Evolutionary conservation across 441 rosid species (phyloP).

Genomic region (Adansonia rubrostipa): DNA sequence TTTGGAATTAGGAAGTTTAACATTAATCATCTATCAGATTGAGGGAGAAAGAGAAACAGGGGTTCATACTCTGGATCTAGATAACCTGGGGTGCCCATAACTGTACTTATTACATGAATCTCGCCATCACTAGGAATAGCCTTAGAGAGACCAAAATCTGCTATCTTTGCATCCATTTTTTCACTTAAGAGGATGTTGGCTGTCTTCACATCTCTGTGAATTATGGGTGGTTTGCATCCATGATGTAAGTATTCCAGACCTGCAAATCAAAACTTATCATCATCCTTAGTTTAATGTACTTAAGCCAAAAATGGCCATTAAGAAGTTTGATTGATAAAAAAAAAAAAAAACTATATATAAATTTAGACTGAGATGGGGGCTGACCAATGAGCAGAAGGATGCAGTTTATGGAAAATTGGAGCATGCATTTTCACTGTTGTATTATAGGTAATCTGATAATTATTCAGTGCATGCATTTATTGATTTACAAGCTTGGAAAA

Average conservation of each 20-base stretch:
- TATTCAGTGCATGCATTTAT: too few relatives aligned
- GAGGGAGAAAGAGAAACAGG: neutral
- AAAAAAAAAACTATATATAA: too few relatives aligned
- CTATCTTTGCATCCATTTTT: constrained; percentile 31
- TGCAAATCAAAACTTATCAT: constrained; percentile 12
- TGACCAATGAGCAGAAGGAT: too few relatives aligned
- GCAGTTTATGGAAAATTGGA: too few relatives aligned
- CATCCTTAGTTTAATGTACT: neutral
- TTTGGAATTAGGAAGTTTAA: neutral
- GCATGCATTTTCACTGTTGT: too few relatives aligned
- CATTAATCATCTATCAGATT: neutral
- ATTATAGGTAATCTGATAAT: too few relatives aligned
- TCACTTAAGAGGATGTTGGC: constrained; percentile 44
- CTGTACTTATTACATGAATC: constrained; percentile 5
- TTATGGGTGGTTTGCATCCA: constrained; percentile 49
- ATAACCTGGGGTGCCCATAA: constrained; percentile 42
- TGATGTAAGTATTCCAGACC: constrained; percentile 55
- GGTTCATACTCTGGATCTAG: constrained; percentile 51
- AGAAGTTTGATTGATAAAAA: neutral
- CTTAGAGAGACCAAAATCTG: constrained; percentile 35
- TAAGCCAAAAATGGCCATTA: neutral
- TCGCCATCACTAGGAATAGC: constrained; percentile 16
- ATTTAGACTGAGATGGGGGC: too few relatives aligned
- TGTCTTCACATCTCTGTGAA: constrained; percentile 55
- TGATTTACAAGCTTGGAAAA: too few relatives aligned